phyloP scores from a whole-genome alignment of 2,329 filamentous ascomycete species.

The Zasmidium cellare region DNA sequence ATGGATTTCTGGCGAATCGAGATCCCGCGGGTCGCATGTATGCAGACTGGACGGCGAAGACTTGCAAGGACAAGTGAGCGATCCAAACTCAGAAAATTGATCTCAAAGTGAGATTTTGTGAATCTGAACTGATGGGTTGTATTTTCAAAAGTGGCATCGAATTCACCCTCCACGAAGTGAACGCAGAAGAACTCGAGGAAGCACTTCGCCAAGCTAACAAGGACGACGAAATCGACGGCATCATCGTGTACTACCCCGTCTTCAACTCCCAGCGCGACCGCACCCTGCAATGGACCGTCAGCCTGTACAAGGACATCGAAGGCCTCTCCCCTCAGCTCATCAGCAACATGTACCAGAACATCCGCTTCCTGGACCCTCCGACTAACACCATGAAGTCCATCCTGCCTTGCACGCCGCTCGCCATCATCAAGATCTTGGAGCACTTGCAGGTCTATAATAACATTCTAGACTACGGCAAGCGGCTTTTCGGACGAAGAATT shows the following conservation, averaged over 20 bases:
- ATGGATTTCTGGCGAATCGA: constrained; percentile 87
- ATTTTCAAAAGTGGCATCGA: constrained; percentile 69
- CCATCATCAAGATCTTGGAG: constrained; percentile 95
- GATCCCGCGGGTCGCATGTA: constrained; percentile 92
- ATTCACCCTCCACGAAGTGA: constrained; percentile 80
- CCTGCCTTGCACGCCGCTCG: constrained; percentile 91
- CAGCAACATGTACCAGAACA: constrained; percentile 99
- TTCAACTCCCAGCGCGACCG: constrained; percentile 88
- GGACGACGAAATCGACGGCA: constrained; percentile 75
- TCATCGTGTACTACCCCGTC: constrained; percentile 98
- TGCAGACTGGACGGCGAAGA: constrained; percentile 96
- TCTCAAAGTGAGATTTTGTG: neutral
- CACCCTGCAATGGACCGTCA: constrained; percentile 93
- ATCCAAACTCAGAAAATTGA: neutral
- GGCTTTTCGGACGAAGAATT: constrained; percentile 88
- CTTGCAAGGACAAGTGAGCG: constrained; percentile 88
- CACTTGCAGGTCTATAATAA: constrained; percentile 95
- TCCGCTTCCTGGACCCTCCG: constrained; percentile 84
- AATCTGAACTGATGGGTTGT: constrained; percentile 1
- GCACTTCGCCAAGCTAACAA: constrained; percentile 81
- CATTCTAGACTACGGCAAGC: constrained; percentile 87
- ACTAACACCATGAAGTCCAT: constrained; percentile 82
- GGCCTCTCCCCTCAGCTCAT: constrained; percentile 91
- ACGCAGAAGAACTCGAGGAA: constrained; percentile 88
- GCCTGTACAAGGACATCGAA: constrained; percentile 90